A percentile compares a stretch with the other conserved stretches of the same genome.
These are phyloP conservation scores for Scleroderma citrinum DNA, from an alignment of 768 basidiomycete genomes.

Conservation along the genomic window DNA sequence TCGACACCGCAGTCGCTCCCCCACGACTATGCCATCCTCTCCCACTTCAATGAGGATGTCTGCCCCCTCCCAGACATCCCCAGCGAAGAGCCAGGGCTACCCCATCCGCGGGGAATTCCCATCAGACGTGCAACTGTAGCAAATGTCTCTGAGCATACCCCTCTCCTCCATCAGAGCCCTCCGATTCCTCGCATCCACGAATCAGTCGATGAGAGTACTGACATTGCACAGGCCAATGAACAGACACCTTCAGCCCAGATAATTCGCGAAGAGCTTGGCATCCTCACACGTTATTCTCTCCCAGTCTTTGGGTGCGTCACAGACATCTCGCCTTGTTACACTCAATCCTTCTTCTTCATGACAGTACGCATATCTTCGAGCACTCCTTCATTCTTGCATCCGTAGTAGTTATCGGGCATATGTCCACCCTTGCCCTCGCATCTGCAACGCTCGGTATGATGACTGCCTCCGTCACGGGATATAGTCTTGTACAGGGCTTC, in stretches of 20 bases:
- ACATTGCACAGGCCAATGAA: conserved; percentile 16
- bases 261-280: conserved; percentile 54
- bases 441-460: conserved; percentile 71
- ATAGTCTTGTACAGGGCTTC: conserved; percentile 79
- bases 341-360: conserved; percentile 1
- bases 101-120: conserved; percentile 9
- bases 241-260: conserved; percentile 22
- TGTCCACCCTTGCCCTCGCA: conserved; percentile 86
- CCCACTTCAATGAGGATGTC: conserved; percentile 38
- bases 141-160: conserved; percentile 45
- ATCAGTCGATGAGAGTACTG: conserved; percentile 26
- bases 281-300: conserved; percentile 57
- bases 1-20: conserved; percentile 48
- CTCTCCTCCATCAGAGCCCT: conserved; percentile 42
- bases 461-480: conserved; percentile 53
- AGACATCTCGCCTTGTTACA: background rate
- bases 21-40: conserved; percentile 60
- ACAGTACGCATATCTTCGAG: conserved; percentile 74
- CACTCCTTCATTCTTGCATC: conserved; percentile 81
- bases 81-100: conserved; percentile 15
- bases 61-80: conserved; percentile 2
- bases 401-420: conserved; percentile 84
- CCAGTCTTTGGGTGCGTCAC: conserved; percentile 64
- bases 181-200: conserved; percentile 56
- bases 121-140: background rate